Percentiles rank a stretch among this genome's conserved stretches.
These are phyloP conservation scores for Penicillium sp. DNA, from an alignment of 2,329 filamentous ascomycete species.

Conservation along the genomic window DNA sequence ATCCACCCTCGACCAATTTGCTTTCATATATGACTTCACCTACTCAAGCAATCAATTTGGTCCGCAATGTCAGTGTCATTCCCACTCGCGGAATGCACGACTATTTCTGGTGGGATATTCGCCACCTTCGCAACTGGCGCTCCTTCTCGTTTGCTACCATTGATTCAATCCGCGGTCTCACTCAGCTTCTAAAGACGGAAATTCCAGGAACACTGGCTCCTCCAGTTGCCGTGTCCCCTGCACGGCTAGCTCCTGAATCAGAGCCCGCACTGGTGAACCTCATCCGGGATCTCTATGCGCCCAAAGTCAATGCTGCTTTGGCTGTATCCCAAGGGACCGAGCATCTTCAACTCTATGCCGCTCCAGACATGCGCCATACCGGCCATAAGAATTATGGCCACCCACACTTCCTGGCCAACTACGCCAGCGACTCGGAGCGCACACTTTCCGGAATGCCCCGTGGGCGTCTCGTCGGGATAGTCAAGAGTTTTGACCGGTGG, in stretches of 20 bases:
- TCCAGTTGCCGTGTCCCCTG: slow-evolving; percentile 28
- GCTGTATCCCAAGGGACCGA: slow-evolving; percentile 66
- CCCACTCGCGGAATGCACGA: slow-evolving; percentile 61
- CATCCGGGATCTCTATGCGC: slow-evolving; percentile 71
- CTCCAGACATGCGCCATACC: slow-evolving; percentile 34
- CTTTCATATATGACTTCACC: slow-evolving; percentile 69
- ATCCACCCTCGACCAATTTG: slow-evolving; percentile 56
- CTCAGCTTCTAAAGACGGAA: slow-evolving; percentile 64
- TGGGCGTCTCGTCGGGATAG: slow-evolving; percentile 70
- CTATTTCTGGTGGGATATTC: slow-evolving; percentile 95
- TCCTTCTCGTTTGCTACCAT: slow-evolving; percentile 70
- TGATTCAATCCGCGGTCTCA: slow-evolving; percentile 64
- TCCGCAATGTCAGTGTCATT: slow-evolving; percentile 69
- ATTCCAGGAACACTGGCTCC: slow-evolving; percentile 46
- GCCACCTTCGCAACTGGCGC: slow-evolving; percentile 77
- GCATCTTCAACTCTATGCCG: slow-evolving; percentile 45
- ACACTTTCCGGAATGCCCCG: slow-evolving; percentile 48
- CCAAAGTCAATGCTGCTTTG: slow-evolving; percentile 80
- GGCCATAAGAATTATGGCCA: slow-evolving; percentile 40
- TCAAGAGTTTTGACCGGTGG: slow-evolving; percentile 88
- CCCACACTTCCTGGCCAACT: slow-evolving; percentile 51
- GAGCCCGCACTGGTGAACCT: slow-evolving; percentile 69
- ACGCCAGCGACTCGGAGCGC: slow-evolving; percentile 47
- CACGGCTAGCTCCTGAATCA: slow-evolving; percentile 67
- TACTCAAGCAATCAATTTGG: slow-evolving; percentile 76